Base-by-base conservation (phyloP, 2,329 filamentous ascomycete genomes). In the Bipolaris gigantea region DNA sequence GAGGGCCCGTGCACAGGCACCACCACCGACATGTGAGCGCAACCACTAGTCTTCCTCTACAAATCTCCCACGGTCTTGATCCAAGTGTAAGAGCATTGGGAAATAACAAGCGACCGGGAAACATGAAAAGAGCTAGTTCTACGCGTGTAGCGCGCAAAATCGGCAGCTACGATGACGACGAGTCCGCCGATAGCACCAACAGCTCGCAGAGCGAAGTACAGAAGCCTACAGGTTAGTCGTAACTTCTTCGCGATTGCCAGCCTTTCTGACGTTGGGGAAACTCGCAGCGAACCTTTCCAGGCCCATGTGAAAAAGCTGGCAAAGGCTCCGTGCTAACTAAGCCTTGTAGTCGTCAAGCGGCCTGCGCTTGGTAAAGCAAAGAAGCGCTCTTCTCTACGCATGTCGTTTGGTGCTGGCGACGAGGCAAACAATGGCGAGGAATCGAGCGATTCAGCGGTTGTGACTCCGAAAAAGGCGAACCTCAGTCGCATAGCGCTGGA, bases 71-170 rank as follows among this genome's bases (percentile, higher is more conserved):
- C 27, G n/a, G 15, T 35, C 33, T 39, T 32, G 30, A 39, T 30
- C 19, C 16, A 10, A 46, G 4, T 15, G 9, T 34, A 15, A 10
- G 21, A 35, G 7, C 32, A 38, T 0, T n/a, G 38, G 55, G 5
- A 13, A 21, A 35, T 8, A 39, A 42, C 2, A 6, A 6, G 23
- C 19, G 5, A 9, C 3, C 3, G 5, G 9, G 15, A 18, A 30
- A 86, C 15, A 49, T 87, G 84, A 84, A 80, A 56, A 80, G 83
- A 59, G 76, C 80, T 8, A 82, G 84, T 60, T 78, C 77, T 38
- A 79, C 82, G 49, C 80, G 84, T 60, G 92, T 94, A 64, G 86
- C 89, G 42, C 88, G 89, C 61, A 89, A 92, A 67, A 89, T 96
- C 63, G 88, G 85, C 42, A 80, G 85, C 38, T 89, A 90, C 40